Conservation (phyloP, 1,284 basidiomycete genomes). For the Leccinum fallax region DNA sequence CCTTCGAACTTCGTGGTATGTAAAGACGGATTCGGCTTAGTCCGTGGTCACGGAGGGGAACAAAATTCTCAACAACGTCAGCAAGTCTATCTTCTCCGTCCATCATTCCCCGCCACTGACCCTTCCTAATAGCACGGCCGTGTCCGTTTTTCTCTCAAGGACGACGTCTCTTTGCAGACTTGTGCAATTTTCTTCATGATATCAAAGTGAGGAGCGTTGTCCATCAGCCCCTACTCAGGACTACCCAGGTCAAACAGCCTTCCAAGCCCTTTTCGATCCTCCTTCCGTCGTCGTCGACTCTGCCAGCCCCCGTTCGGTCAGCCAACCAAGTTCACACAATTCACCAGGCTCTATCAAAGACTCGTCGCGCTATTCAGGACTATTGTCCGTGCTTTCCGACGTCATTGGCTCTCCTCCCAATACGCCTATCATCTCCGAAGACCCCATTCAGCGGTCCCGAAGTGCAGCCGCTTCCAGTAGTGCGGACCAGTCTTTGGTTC, state of each 20-base stretch:
- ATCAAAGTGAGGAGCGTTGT: conserved; percentile 41
- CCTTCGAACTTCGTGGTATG: background rate
- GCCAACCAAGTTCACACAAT: conserved; percentile 40
- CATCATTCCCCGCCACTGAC: conserved; percentile 10
- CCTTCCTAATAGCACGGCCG: conserved; percentile 58
- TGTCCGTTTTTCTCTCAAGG: conserved; percentile 82
- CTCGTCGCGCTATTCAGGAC: conserved; percentile 60
- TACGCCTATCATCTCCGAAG: conserved; percentile 28
- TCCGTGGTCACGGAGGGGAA: conserved; percentile 27
- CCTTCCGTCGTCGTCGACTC: conserved; percentile 42
- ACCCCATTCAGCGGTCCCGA: conserved; percentile 1
- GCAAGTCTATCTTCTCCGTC: conserved; percentile 31
- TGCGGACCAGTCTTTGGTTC: conserved; percentile 3
- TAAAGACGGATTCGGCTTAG: conserved; percentile 17
- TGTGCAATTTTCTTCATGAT: conserved; percentile 78
- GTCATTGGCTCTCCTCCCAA: conserved; percentile 56
- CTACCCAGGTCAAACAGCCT: conserved; percentile 12
- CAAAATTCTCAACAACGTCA: background rate
- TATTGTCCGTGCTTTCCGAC: conserved; percentile 62
- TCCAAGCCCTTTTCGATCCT: conserved; percentile 13
- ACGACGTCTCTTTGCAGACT: conserved; percentile 72
- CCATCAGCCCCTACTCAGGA: conserved; percentile 18
- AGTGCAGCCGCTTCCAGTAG: background rate
- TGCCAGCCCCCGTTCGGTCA: conserved; percentile 34
- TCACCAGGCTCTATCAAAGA: conserved; percentile 48